Evolutionary conservation across 1,284 basidiomycete genomes (phyloP).

Genomic region (Pisolithus thermaeus): DNA sequence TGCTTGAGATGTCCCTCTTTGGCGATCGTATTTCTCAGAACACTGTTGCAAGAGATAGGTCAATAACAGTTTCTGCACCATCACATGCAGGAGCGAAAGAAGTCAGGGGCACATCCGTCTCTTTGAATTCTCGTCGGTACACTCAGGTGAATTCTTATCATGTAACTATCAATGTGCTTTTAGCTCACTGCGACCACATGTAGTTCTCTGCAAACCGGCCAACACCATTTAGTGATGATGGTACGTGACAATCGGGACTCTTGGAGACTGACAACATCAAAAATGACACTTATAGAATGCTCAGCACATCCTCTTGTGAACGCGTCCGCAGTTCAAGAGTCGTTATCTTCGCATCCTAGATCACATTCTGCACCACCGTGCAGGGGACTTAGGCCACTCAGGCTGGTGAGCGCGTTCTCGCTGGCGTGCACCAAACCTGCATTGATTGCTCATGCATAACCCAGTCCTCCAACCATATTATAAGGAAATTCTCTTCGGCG

Average conservation of each 20-base stretch:
- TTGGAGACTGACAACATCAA: not conserved
- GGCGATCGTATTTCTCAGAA: slow-evolving; percentile 9
- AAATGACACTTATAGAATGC: slow-evolving; percentile 14
- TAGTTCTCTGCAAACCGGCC: too few relatives aligned
- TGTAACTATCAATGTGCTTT: not conserved
- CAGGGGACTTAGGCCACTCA: slow-evolving; percentile 46
- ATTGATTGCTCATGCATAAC: not conserved
- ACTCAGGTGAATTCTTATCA: slow-evolving; percentile 18
- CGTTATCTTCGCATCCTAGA: slow-evolving; percentile 12
- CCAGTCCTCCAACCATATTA: slow-evolving; percentile 43
- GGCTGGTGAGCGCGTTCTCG: slow-evolving; percentile 43
- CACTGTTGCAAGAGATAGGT: not conserved
- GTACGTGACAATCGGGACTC: not conserved
- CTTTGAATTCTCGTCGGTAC: slow-evolving; percentile 53
- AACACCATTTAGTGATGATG: not conserved
- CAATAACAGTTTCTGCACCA: not conserved
- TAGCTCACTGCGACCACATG: too few relatives aligned
- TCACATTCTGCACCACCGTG: slow-evolving; percentile 24
- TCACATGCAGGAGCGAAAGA: slow-evolving; percentile 12
- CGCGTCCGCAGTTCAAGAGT: slow-evolving; percentile 2
- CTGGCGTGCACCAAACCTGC: too few relatives aligned
- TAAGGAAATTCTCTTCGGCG: slow-evolving; percentile 28
- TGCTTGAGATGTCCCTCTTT: slow-evolving; percentile 10
- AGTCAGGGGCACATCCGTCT: slow-evolving; percentile 42
- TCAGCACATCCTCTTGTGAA: slow-evolving; percentile 11